These are phyloP conservation scores for Hebeloma cylindrosporum DNA, from an alignment of 768 basidiomycete genomes.

Conservation along the genomic window DNA sequence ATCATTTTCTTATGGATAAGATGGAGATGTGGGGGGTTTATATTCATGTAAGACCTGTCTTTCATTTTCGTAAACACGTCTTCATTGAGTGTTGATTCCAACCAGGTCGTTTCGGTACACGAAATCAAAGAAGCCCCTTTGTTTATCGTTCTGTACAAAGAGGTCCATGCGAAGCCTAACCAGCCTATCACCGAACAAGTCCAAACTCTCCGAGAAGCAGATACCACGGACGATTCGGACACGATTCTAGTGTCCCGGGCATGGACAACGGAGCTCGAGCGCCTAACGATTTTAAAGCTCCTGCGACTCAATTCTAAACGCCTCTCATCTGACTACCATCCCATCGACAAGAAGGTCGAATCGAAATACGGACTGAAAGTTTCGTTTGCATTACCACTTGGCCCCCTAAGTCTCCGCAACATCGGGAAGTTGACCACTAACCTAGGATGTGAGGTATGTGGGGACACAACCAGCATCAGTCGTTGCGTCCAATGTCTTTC, in stretches of 20 bases:
- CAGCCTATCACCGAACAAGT: not conserved
- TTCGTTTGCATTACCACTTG: constrained; percentile 39
- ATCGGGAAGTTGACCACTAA: constrained; percentile 35
- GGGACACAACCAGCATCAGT: constrained; percentile 30
- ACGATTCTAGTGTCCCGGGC: not conserved
- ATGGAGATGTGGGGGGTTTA: constrained; percentile 21
- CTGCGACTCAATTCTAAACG: constrained; percentile 32
- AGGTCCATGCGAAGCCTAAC: constrained; percentile 10
- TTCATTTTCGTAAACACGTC: not conserved
- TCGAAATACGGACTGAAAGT: constrained; percentile 23
- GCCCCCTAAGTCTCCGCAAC: constrained; percentile 34
- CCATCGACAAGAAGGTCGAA: constrained; percentile 11
- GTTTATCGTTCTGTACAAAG: constrained; percentile 27
- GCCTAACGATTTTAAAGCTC: constrained; percentile 32
- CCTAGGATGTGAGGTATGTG: constrained; percentile 40
- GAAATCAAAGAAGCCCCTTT: constrained; percentile 24
- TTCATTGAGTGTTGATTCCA: not conserved
- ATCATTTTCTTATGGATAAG: constrained; percentile 16
- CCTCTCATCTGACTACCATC: constrained; percentile 26
- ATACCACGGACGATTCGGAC: constrained; percentile 11
- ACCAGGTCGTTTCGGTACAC: constrained; percentile 26
- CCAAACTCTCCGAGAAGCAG: not conserved
- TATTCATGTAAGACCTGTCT: constrained; percentile 19
- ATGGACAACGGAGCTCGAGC: constrained; percentile 31
- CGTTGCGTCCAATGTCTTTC: constrained; percentile 37